Conservation (phyloP, 2,329 filamentous ascomycete species). For the Colletotrichum cuscutae region DNA sequence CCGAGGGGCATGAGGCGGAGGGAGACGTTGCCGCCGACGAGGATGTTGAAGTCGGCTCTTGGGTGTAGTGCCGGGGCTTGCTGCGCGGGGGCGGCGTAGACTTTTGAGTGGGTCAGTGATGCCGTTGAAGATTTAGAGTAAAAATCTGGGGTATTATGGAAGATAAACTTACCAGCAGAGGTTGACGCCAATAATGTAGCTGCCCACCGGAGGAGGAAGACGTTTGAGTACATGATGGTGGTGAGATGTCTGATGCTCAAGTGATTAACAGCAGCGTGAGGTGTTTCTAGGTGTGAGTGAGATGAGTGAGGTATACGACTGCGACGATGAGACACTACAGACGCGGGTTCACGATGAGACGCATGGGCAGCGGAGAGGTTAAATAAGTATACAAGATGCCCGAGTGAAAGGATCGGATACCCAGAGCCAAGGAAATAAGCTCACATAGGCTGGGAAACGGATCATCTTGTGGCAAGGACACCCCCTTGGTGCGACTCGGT, state of each 20-base stretch:
- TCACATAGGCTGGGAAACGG: slow-evolving; percentile 7
- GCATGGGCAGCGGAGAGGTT: background rate
- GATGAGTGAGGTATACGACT: background rate
- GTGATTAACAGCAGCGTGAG: background rate
- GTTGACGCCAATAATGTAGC: slow-evolving; percentile 24
- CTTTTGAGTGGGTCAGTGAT: slow-evolving; percentile 3
- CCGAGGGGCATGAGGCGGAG: slow-evolving; percentile 56
- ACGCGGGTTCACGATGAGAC: background rate
- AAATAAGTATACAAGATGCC: slow-evolving; percentile 4
- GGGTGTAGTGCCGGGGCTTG: slow-evolving; percentile 7
- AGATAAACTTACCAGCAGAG: slow-evolving; percentile 11
- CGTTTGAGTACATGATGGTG: slow-evolving; percentile 10
- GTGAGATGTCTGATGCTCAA: background rate
- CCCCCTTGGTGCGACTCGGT: slow-evolving; percentile 12
- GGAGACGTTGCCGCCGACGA: slow-evolving; percentile 39
- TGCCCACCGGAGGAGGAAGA: slow-evolving; percentile 10
- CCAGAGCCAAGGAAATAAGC: slow-evolving; percentile 8
- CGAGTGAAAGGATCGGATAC: background rate
- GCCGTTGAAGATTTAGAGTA: background rate
- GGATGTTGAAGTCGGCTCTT: slow-evolving; percentile 24
- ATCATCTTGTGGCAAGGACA: slow-evolving; percentile 5
- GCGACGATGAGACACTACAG: background rate
- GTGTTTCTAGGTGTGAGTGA: background rate
- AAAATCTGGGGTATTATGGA: background rate
- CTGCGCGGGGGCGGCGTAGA: slow-evolving; percentile 31